Evolutionary conservation across 2,329 filamentous ascomycete species (phyloP), one percentile per base, ranked within the genome.

Genomic region (Alternaria consortialis): DNA sequence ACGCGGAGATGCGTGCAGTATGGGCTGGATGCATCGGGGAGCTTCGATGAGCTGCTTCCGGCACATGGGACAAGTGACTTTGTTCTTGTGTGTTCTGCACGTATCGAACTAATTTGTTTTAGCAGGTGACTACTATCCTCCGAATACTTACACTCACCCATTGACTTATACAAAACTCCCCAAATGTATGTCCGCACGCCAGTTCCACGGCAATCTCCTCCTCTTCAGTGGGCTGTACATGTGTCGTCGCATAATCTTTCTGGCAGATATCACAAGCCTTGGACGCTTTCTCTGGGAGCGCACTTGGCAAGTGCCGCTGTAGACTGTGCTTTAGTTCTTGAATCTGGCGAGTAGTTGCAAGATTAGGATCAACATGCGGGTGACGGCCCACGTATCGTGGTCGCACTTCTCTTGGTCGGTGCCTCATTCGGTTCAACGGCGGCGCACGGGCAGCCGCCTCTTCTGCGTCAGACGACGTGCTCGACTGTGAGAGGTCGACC

Each of bases 1-100:
- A 44, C 61, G 60, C 25, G 56, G 48, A 34, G 57, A 64, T 31
- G 56, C 46, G 34, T 62, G 60, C 20, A 69, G 51, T 39, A 65
- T 52, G 9, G 52, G 60, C 13, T 59, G 58, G 11, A 48, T 42
- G 20, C 61, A 64, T 39, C 62, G 66, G 20, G 59, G 48, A 11
- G 70, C 67, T 34, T 76, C 69, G 27, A 77, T 66, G 39, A 79
- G 65, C 13, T 71, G 59, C 58, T 74, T 74, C 17, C 76, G 74
- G 58, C 76, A 79, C 75, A 77, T 78, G 7, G 76, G 76, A 61
- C 76, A 79, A 1, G 75, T 76, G 13, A 79, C 68, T 58, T 77
- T 77, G 62, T 77, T 76, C 62, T 76, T 79, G 62, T 77, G 70
- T 34, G 56, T 71, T 58, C 69, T 72, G 64, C 76, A 77, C 4